Percentiles rank a stretch among this genome's conserved stretches.
Conservation (phyloP, 2,329 filamentous ascomycete species). For the Fusarium sp. region DNA sequence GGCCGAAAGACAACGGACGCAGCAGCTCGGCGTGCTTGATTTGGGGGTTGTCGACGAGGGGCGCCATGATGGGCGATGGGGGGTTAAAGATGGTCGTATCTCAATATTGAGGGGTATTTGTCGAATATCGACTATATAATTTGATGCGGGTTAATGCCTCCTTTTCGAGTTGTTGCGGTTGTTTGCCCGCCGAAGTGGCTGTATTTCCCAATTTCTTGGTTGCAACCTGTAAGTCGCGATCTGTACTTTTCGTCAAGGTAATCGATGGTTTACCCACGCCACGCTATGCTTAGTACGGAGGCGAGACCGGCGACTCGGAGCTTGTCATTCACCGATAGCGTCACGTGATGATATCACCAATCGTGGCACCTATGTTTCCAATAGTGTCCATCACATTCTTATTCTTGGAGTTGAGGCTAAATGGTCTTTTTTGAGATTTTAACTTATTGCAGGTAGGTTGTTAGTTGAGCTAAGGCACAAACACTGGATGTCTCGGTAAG, state of each 20-base stretch:
- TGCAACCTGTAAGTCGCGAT: slow-evolving; percentile 44
- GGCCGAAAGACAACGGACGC: slow-evolving; percentile 81
- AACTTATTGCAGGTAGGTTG: not conserved
- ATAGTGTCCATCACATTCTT: slow-evolving; percentile 27
- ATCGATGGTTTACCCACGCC: slow-evolving; percentile 34
- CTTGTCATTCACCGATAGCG: slow-evolving; percentile 31
- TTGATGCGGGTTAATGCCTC: slow-evolving; percentile 1
- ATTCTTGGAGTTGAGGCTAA: not conserved
- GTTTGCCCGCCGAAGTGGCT: slow-evolving; percentile 27
- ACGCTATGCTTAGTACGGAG: slow-evolving; percentile 20
- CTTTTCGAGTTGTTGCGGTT: slow-evolving; percentile 12
- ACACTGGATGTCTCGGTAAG: not conserved
- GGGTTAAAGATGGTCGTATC: slow-evolving; percentile 26
- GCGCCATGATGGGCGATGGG: slow-evolving; percentile 66
- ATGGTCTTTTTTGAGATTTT: not conserved
- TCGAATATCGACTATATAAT: slow-evolving; percentile 9
- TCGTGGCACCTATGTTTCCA: slow-evolving; percentile 16
- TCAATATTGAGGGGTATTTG: slow-evolving; percentile 8
- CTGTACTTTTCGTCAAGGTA: slow-evolving; percentile 47
- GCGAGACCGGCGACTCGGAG: slow-evolving; percentile 32
- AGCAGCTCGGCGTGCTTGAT: slow-evolving; percentile 90
- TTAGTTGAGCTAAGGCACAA: not conserved
- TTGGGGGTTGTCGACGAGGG: slow-evolving; percentile 91
- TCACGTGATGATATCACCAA: slow-evolving; percentile 29
- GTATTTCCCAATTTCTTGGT: slow-evolving; percentile 33